phyloP scores from a whole-genome alignment of 2,329 filamentous ascomycete genomes.

The Fusarium pseudograminearum region DNA sequence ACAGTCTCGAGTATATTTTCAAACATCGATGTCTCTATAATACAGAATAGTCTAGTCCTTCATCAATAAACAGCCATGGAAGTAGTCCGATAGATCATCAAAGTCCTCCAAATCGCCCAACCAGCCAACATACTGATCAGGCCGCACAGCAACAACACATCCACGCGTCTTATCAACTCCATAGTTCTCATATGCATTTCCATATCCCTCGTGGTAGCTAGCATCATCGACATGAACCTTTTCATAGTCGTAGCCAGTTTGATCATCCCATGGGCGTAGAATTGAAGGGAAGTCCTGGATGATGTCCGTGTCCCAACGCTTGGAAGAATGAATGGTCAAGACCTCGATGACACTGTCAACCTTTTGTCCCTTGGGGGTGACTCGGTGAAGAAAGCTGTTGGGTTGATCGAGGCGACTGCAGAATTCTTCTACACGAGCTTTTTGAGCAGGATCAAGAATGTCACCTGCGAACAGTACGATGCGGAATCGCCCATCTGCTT shows the following conservation, averaged over 20 bases:
- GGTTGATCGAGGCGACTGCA: not conserved
- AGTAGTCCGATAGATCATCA: not conserved
- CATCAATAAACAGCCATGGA: not conserved
- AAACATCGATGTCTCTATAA: not conserved
- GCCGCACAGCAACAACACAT: slow-evolving; percentile 70
- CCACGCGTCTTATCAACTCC: slow-evolving; percentile 67
- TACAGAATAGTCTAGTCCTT: accelerated
- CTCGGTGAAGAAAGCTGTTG: not conserved
- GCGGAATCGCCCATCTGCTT: not conserved
- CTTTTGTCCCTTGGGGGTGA: not conserved
- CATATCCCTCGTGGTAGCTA: slow-evolving; percentile 66
- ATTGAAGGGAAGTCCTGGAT: slow-evolving; percentile 62
- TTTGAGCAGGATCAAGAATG: slow-evolving; percentile 69
- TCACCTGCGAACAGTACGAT: not conserved
- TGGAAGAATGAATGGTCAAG: slow-evolving; percentile 69
- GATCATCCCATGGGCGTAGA: slow-evolving; percentile 53
- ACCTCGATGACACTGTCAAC: slow-evolving; percentile 48
- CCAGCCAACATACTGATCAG: slow-evolving; percentile 72
- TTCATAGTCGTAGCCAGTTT: slow-evolving; percentile 67
- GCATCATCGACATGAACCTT: slow-evolving; percentile 68
- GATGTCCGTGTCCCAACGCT: slow-evolving; percentile 61
- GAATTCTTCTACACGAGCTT: not conserved
- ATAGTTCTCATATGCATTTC: slow-evolving; percentile 66
- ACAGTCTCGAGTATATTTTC: too few relatives aligned
- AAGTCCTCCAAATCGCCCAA: slow-evolving; percentile 30